Conservation (phyloP, 768 basidiomycete genomes). For the Podaxis sp. region DNA sequence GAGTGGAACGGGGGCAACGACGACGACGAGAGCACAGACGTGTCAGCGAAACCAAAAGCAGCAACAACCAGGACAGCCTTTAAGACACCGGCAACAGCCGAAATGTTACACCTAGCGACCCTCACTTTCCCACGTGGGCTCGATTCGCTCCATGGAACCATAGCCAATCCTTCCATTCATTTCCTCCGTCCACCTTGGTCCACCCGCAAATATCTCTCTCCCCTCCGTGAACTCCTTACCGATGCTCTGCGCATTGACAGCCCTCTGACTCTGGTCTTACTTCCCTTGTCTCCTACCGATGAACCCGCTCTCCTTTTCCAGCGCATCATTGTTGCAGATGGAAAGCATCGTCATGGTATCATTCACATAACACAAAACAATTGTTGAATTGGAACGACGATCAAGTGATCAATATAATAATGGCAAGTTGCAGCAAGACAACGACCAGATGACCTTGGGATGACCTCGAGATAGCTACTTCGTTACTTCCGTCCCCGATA, state of each 20-base stretch:
- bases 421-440: not conserved
- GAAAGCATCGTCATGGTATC: conserved; percentile 1
- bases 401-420: not conserved
- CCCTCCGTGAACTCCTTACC: not conserved
- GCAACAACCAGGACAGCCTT: conserved; percentile 6
- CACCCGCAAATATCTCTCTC: not conserved
- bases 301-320: not conserved
- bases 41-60: conserved; percentile 5
- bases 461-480: not conserved
- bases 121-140: conserved; percentile 4
- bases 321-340: not conserved
- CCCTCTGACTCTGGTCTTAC: not conserved
- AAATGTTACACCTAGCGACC: not conserved
- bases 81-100: conserved; percentile 4
- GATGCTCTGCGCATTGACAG: not conserved
- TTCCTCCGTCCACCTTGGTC: not conserved
- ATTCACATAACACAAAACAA: not conserved
- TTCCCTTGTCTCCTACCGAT: not conserved
- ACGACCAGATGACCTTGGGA: not conserved
- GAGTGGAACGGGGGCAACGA: conserved; percentile 16
- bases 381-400: too few relatives aligned
- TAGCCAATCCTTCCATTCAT: not conserved
- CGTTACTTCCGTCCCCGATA: not conserved
- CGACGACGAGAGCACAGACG: conserved; percentile 17
- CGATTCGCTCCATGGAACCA: not conserved